These are phyloP conservation scores for Hansenula sp. DNA, from an alignment of 1,139 yeast genomes.

Conservation along the genomic window DNA sequence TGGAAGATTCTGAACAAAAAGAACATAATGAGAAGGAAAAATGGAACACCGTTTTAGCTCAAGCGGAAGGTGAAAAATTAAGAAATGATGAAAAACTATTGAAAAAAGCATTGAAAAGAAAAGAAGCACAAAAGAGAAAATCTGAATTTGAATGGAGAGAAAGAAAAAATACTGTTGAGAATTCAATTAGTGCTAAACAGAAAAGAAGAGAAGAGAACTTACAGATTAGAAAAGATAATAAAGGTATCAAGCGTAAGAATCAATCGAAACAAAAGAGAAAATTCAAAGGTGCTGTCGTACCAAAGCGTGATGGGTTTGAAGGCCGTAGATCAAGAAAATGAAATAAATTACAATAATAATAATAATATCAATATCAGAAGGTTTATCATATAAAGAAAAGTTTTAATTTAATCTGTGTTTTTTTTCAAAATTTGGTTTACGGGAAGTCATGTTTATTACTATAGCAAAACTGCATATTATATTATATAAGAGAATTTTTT, in stretches of 20 bases:
- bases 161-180: constrained; percentile 73
- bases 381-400: too few relatives aligned
- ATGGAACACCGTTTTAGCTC: constrained; percentile 83
- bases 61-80: constrained; percentile 84
- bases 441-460: background rate
- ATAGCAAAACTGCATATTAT: background rate
- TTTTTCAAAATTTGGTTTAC: background rate
- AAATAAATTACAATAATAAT: background rate
- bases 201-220: constrained; percentile 90
- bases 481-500: too few relatives aligned
- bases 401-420: background rate
- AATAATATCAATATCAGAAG: too few relatives aligned
- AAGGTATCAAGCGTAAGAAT: constrained; percentile 66
- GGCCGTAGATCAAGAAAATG: constrained; percentile 22
- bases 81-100: constrained; percentile 88
- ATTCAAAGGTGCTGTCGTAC: constrained; percentile 45
- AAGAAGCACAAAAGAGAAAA: constrained; percentile 74
- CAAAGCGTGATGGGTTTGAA: constrained; percentile 45
- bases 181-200: constrained; percentile 67
- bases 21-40: constrained; percentile 65
- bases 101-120: constrained; percentile 79
- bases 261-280: constrained; percentile 64
- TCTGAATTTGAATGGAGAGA: constrained; percentile 87
- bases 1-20: constrained; percentile 63
- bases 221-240: constrained; percentile 74